phyloP scores from a whole-genome alignment of 2,329 filamentous ascomycete genomes.

The Cadophora luteo-olivacea region DNA sequence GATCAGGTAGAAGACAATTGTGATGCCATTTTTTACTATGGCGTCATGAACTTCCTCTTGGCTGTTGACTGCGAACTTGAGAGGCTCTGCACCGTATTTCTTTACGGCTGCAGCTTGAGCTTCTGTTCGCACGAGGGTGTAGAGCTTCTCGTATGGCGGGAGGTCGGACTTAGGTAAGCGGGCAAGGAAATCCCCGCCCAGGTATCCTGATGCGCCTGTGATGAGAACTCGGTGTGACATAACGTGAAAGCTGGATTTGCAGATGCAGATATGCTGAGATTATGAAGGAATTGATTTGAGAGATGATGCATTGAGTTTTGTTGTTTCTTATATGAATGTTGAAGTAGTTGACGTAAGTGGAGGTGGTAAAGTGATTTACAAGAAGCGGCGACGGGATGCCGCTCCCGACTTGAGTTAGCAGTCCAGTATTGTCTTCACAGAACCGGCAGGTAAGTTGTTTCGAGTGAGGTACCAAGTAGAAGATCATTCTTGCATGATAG shows the following conservation, averaged over 20 bases:
- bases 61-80: neutral
- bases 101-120: neutral
- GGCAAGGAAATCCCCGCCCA: slow-evolving; percentile 1
- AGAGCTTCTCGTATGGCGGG: neutral
- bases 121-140: neutral
- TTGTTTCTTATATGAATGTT: neutral
- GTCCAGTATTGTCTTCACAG: neutral
- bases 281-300: neutral
- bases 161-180: neutral
- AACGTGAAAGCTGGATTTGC: neutral
- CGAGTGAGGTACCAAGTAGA: no score
- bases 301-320: neutral
- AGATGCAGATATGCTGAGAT: neutral
- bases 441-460: neutral
- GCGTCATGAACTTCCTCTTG: neutral
- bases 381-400: neutral
- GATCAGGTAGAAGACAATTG: slow-evolving; percentile 4
- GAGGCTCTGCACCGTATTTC: slow-evolving; percentile 5
- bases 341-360: neutral
- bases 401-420: neutral
- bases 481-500: no score
- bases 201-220: slow-evolving; percentile 2
- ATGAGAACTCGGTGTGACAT: slow-evolving; percentile 2
- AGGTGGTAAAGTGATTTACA: neutral
- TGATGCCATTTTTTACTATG: slow-evolving; percentile 3